Percentiles rank a stretch among this genome's conserved stretches.
Conservation (phyloP, 306 rosid species). For the Quercus suber region DNA sequence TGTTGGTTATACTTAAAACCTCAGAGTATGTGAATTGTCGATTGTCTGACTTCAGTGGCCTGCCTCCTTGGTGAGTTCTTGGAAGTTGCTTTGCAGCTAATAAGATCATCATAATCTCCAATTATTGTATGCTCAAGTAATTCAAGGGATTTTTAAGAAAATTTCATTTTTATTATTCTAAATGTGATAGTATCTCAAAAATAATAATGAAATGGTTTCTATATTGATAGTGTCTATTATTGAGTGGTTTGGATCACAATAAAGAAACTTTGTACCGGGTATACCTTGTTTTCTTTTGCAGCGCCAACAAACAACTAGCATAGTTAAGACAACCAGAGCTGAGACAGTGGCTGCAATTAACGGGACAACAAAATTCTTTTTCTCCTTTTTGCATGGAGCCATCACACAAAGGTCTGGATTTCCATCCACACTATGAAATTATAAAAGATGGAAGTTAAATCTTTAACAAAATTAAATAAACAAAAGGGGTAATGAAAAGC, state of each 20-base stretch:
- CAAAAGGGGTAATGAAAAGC: not conserved
- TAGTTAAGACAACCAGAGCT: not conserved
- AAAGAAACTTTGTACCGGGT: not conserved
- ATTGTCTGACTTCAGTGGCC: conserved; percentile 25
- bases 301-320: not conserved
- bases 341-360: conserved; percentile 38
- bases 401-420: conserved; percentile 31
- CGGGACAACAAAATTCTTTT: conserved; percentile 23
- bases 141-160: not conserved
- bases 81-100: not conserved
- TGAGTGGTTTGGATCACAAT: not conserved
- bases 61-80: not conserved
- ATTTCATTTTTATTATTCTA: not conserved
- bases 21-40: conserved; percentile 38
- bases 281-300: not conserved
- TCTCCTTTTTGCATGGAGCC: conserved; percentile 27
- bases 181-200: not conserved
- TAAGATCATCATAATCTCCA: not conserved
- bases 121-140: not conserved
- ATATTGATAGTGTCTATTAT: not conserved
- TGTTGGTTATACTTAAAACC: conserved; percentile 32
- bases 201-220: not conserved
- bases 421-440: conserved; percentile 37
- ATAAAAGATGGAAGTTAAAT: not conserved
- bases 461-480: not conserved